Evolutionary conservation across 1,284 basidiomycete species (phyloP).

Genomic region (Pseudozyma hubeiensis): DNA sequence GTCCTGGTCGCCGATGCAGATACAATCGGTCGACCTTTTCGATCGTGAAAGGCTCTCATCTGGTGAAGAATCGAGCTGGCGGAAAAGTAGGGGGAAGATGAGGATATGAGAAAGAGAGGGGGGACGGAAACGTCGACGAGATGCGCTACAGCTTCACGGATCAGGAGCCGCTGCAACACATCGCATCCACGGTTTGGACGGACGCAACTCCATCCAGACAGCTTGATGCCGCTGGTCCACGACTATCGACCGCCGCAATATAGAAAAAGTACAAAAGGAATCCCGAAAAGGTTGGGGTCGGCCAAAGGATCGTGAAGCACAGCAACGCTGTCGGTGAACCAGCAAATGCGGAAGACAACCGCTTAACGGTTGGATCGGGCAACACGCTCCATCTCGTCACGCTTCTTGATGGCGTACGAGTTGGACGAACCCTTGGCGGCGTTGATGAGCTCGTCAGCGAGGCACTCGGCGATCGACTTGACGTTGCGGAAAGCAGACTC

Average conservation of each 20-base stretch:
- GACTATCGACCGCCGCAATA: slow-evolving; percentile 24
- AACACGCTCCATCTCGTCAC: slow-evolving; percentile 97
- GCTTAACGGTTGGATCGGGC: slow-evolving; percentile 98
- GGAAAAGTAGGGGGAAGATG: not conserved
- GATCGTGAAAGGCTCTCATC: slow-evolving; percentile 29
- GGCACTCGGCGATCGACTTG: slow-evolving; percentile 94
- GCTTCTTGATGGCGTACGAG: slow-evolving; percentile 98
- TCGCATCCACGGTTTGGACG: slow-evolving; percentile 17
- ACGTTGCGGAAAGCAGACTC: slow-evolving; percentile 99
- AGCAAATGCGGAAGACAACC: slow-evolving; percentile 15
- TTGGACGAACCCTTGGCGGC: slow-evolving; percentile 99
- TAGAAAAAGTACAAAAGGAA: slow-evolving; percentile 55
- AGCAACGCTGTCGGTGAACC: slow-evolving; percentile 27
- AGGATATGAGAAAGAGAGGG: slow-evolving; percentile 4
- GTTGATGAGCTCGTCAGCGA: slow-evolving; percentile 99
- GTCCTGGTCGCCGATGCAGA: slow-evolving; percentile 27
- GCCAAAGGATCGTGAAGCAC: slow-evolving; percentile 21
- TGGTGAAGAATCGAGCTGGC: slow-evolving; percentile 16
- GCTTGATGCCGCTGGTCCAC: slow-evolving; percentile 21
- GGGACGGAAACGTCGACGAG: slow-evolving; percentile 10
- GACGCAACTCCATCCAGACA: slow-evolving; percentile 30
- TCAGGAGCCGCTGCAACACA: slow-evolving; percentile 29
- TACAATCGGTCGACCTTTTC: slow-evolving; percentile 38
- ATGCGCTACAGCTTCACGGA: slow-evolving; percentile 34
- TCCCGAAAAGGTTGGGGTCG: slow-evolving; percentile 43